These are phyloP conservation scores for Thelephora ganbajun DNA, from an alignment of 768 basidiomycete species.

Conservation along the genomic window DNA sequence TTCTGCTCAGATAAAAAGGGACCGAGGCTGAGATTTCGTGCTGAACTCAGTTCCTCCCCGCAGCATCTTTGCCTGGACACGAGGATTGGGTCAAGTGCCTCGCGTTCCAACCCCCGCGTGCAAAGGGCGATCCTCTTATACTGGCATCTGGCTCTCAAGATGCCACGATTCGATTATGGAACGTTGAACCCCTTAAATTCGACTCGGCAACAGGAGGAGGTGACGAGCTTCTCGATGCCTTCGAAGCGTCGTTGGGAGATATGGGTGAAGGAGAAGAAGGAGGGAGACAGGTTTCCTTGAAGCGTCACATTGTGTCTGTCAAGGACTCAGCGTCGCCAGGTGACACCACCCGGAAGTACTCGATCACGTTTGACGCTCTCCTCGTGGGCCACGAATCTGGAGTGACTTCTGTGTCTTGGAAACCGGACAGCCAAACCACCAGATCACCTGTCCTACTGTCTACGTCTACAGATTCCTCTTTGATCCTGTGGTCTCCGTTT, in stretches of 20 bases:
- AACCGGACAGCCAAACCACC: conserved; percentile 23
- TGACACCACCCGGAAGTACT: conserved; percentile 37
- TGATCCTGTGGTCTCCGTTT: conserved; percentile 90
- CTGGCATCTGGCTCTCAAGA: conserved; percentile 96
- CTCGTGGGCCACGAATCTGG: conserved; percentile 94
- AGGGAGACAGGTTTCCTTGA: conserved; percentile 77
- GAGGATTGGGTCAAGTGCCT: conserved; percentile 92
- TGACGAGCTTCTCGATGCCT: conserved; percentile 76
- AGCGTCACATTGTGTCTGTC: conserved; percentile 65
- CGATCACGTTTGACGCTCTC: conserved; percentile 85
- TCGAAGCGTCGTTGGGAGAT: conserved; percentile 70
- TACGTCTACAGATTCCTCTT: conserved; percentile 86
- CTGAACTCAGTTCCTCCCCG: conserved; percentile 37
- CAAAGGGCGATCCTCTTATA: conserved; percentile 33
- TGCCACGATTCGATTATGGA: conserved; percentile 87
- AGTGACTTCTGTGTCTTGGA: conserved; percentile 82
- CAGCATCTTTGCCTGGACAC: conserved; percentile 61
- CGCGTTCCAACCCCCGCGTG: conserved; percentile 36
- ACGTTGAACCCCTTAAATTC: conserved; percentile 37
- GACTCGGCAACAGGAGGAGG: conserved; percentile 12
- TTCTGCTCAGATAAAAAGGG: conserved; percentile 2
- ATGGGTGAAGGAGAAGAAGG: conserved; percentile 64
- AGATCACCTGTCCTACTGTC: conserved; percentile 55
- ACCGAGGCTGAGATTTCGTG: not conserved
- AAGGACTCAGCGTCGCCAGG: conserved; percentile 29